Conservation (phyloP, 116 monocot species). For the Posidonia oceanica region DNA sequence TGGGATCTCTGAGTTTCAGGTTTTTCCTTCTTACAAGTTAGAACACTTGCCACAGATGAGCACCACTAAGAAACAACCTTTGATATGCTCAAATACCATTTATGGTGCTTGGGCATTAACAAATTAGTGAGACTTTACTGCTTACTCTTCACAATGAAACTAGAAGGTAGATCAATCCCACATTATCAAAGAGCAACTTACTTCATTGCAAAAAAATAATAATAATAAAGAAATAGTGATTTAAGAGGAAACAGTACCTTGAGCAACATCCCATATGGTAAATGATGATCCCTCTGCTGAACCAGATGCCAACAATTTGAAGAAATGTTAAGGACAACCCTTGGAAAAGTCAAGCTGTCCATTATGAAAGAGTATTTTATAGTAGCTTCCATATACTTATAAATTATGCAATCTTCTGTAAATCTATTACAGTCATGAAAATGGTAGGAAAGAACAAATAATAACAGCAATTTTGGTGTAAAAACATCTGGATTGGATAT, state of each 20-base stretch:
- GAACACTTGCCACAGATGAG: background rate
- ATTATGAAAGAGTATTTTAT: no score
- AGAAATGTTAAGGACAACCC: slow-evolving; percentile 40
- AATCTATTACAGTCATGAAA: no score
- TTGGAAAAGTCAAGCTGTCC: background rate
- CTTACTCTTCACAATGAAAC: no score
- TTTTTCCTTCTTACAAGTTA: no score
- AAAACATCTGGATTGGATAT: slow-evolving; percentile 53
- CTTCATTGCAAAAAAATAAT: no score
- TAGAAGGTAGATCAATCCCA: no score
- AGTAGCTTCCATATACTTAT: no score
- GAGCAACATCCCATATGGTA: slow-evolving; percentile 93
- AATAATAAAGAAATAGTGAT: background rate
- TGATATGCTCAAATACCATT: background rate
- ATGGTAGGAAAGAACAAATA: background rate
- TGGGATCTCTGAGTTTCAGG: no score
- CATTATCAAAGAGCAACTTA: no score
- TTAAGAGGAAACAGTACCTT: slow-evolving; percentile 41
- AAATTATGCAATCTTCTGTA: no score
- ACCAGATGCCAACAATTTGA: slow-evolving; percentile 86
- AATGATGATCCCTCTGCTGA: slow-evolving; percentile 76
- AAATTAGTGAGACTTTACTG: no score
- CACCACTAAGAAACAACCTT: background rate
- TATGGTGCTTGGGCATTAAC: no score
- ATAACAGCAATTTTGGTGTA: background rate